Conservation (phyloP, 2,329 filamentous ascomycete species). For the Boeremia exigua region DNA sequence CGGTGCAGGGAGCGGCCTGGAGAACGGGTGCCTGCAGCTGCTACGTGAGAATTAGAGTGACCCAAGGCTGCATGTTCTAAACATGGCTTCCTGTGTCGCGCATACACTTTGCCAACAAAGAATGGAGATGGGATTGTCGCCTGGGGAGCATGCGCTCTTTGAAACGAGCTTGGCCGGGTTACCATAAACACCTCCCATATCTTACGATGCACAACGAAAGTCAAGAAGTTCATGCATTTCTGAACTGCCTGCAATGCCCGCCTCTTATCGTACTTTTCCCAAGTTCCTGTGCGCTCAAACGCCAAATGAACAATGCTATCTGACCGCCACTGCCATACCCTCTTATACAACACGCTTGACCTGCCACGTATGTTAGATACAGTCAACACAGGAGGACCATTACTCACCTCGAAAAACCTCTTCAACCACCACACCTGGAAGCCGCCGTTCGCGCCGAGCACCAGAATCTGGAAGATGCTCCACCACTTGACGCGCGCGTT, state of each 20-base stretch:
- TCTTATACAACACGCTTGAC: conserved; percentile 44
- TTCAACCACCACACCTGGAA: conserved; percentile 99
- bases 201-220: not conserved
- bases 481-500: conserved; percentile 99
- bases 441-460: conserved; percentile 87
- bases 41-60: not conserved
- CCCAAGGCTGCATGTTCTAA: not conserved
- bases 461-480: conserved; percentile 93
- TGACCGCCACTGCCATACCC: not conserved
- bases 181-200: too few species aligned
- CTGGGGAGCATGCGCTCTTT: too few species aligned
- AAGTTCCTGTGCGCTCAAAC: conserved; percentile 21
- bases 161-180: not conserved
- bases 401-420: conserved; percentile 85
- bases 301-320: conserved; percentile 21
- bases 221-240: not conserved
- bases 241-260: not conserved
- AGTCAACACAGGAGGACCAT: too few species aligned
- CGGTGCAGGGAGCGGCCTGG: not conserved
- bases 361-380: conserved; percentile 21
- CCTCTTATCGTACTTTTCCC: conserved; percentile 7
- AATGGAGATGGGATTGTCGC: not conserved
- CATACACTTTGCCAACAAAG: not conserved
- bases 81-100: not conserved
- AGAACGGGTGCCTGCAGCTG: not conserved